Evolutionary conservation across 75 land plant species (phyloP), one percentile per base, ranked within the genome.

Genomic region (Sequoiadendron giganteum): DNA sequence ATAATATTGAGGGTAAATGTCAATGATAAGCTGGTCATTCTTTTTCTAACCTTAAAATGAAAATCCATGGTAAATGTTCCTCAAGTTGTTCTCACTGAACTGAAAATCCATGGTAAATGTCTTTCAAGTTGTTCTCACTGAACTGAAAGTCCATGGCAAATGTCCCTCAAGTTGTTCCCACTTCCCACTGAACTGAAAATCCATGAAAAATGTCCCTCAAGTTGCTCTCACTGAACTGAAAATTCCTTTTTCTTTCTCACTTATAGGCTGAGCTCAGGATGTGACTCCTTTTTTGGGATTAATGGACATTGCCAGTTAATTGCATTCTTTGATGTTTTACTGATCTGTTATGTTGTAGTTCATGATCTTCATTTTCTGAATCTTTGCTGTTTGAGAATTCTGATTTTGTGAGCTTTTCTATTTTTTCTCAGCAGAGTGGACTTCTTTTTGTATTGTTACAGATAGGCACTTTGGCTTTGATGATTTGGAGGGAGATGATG

Each of bases 401-500:
- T 45, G 21, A 82, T 82, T 45, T 82, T 82, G 84, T 82, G 42
- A 45, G 30, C 13, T 28, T 2, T 82, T 10, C n/a, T 47, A 18
- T 82, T 82, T 2, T 28, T 47, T 45, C 84, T n/a, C 16, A 82
- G n/a, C 25, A 10, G 32, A 13, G 28, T 73, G 14, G 36, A 14
- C 49, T 5, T 86, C 6, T 78, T 86, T 58, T 87, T 45, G 79
- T 72, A 86, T 52, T 58, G 42, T 15, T 49, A 80, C 89, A 93
- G 94, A 93, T 93, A 86, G 87, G 61, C 89, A 89, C 28, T 89
- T 90, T 25, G 90, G 86, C 73, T 90, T 91, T 65, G 96, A 94
- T 36, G 92, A 94, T 18, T 55, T 91, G 28, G 95, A 93, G 40
- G 92, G 88, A 18, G 96, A 93, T 83, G 95, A 92, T 36, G 94